Percentiles rank a stretch among this genome's conserved stretches.
These are phyloP conservation scores for Cylindrotheca closterium DNA, from an alignment of 108 stramenopile genomes.

Conservation along the genomic window DNA sequence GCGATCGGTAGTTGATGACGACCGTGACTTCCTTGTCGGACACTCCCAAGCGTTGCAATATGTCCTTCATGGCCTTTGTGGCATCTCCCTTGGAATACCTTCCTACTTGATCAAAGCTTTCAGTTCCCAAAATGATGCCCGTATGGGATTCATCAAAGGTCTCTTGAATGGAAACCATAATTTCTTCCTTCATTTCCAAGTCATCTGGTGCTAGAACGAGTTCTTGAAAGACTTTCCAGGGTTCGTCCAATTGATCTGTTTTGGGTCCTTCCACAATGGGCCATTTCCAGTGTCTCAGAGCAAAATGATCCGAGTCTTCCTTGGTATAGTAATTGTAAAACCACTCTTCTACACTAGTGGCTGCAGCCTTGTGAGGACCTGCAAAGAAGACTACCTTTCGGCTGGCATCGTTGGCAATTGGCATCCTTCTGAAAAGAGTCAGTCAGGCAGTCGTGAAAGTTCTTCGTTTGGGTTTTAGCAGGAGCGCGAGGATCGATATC, in stretches of 20 bases:
- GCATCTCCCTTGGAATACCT: neutral
- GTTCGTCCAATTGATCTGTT: neutral
- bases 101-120: constrained; percentile 34
- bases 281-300: neutral
- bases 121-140: constrained; percentile 24
- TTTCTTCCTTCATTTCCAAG: constrained; percentile 9
- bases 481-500: no score
- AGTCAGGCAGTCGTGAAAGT: no score
- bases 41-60: constrained; percentile 11
- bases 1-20: constrained; percentile 34
- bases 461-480: no score
- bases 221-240: constrained; percentile 17
- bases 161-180: constrained; percentile 17
- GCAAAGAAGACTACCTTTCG: constrained; percentile 20
- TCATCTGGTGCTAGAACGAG: constrained; percentile 10
- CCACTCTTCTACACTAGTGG: constrained; percentile 11
- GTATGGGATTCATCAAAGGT: constrained; percentile 8
- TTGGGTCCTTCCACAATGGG: neutral
- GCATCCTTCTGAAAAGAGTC: no score
- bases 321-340: constrained; percentile 3
- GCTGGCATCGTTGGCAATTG: neutral
- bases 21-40: constrained; percentile 19
- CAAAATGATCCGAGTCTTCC: neutral
- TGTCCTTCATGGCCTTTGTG: constrained; percentile 14
- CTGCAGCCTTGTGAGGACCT: constrained; percentile 23